Base-by-base conservation (phyloP, 345 rosid genomes). In the Linum lewisii region DNA sequence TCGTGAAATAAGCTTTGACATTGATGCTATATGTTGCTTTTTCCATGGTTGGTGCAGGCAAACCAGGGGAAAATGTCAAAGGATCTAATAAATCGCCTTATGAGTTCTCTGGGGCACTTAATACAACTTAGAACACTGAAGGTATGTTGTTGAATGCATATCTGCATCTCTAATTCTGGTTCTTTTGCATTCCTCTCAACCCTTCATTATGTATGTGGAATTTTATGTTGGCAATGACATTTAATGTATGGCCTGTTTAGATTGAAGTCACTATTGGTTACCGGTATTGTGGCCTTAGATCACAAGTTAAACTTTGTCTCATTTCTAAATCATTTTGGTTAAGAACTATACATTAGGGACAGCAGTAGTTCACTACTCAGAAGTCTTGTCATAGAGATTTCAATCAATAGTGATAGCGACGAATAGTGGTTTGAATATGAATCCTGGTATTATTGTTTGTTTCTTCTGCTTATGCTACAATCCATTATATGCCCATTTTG, bases 71-170 rank as follows among this genome's bases (percentile, higher is more conserved):
- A 76, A 65, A 63, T 92, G 71, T 75, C 98, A 21, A 81, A 71
- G 72, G 98, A 92, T 74, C 78, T 92, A 58, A 60, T 88, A 60
- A 84, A 66, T 72, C 97, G 89, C 72, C 89, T 92, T 47, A 85
- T 84, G 90, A 73, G 89, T 64, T 86, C 83, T 69, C 88, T 92
- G 15, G 97, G 98, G 69, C 95, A 92, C 74, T 59, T 86, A 69
- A 85, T 92, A 68, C 97, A 88, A 69, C 87, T 84, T 20, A 81
- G 97, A 75, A 86, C 97, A 26, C 87, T 92, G n/a, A 88, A 92
- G 98, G 98, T 92, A 81, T 59, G 56, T 29, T 24, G 15, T 38
- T 50, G 4, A 42, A 42, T 42, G 15, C 47, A 11, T 42, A 42
- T 42, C 47, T 1, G 13, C 47, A 42, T 42, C 11, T 42, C 14